Evolutionary conservation across 306 rosid genomes (phyloP).

Genomic region (Mucuna pruriens): DNA sequence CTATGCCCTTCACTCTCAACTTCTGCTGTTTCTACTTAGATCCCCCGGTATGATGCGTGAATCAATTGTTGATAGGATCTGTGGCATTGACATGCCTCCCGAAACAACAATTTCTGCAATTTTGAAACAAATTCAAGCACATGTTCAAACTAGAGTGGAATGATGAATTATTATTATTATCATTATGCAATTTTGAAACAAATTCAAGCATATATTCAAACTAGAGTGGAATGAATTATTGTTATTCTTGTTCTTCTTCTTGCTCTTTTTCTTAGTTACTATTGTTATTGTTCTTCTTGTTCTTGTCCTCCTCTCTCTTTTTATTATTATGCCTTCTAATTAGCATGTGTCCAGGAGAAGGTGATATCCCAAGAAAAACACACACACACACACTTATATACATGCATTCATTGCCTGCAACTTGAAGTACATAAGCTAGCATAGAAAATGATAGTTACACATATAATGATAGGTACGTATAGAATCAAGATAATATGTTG

Average conservation of each 20-base stretch:
- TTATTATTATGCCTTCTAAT: background rate
- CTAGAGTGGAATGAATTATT: too few species aligned
- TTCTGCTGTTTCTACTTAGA: conserved; percentile 55
- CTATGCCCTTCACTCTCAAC: conserved; percentile 52
- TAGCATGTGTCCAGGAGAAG: background rate
- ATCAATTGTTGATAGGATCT: conserved; percentile 67
- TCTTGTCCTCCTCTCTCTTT: too few species aligned
- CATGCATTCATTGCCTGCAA: background rate
- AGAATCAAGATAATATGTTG: background rate
- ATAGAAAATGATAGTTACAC: background rate
- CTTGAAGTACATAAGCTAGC: background rate
- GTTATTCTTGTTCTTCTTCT: too few species aligned
- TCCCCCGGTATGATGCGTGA: conserved; percentile 53
- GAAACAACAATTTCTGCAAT: conserved; percentile 91
- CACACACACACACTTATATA: background rate
- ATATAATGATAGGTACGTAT: background rate
- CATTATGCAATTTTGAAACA: too few species aligned
- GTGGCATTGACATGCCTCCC: conserved; percentile 98
- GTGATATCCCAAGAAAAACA: background rate
- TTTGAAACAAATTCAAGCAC: conserved; percentile 6
- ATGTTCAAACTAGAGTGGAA: background rate
- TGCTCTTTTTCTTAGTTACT: too few species aligned
- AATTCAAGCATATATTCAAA: too few species aligned
- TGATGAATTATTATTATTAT: background rate
- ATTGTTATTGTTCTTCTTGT: too few species aligned